A percentile compares a stretch with the other conserved stretches of the same genome.
Conservation (phyloP, 805 yeast species). For the Wickerhamiella azymoides region DNA sequence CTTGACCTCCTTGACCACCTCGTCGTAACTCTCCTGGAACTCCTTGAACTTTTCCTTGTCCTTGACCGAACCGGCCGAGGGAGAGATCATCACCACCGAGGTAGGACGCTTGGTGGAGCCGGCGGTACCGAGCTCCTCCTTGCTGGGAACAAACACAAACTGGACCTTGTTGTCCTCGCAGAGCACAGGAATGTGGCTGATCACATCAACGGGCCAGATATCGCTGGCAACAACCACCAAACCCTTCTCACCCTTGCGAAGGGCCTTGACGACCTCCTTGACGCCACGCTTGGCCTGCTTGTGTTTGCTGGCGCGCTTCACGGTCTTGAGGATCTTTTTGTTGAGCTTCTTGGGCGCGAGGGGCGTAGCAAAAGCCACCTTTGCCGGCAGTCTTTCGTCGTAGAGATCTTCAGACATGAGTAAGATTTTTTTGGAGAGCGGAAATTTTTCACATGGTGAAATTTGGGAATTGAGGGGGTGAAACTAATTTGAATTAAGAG, state of each 20-base stretch:
- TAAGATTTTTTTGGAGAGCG: neutral
- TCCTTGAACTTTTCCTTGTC: constrained; percentile 60
- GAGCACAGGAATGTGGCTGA: constrained; percentile 91
- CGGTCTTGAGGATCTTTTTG: constrained; percentile 88
- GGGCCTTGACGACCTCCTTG: constrained; percentile 94
- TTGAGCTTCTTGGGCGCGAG: constrained; percentile 91
- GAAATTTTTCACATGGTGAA: neutral
- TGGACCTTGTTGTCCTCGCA: constrained; percentile 93
- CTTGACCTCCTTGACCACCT: constrained; percentile 78
- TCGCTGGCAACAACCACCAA: constrained; percentile 95
- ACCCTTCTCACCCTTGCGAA: constrained; percentile 97
- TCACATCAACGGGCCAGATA: constrained; percentile 92
- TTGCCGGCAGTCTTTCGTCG: constrained; percentile 81
- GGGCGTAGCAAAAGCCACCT: constrained; percentile 85
- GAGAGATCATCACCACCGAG: constrained; percentile 91
- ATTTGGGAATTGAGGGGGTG: neutral
- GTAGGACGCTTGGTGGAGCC: constrained; percentile 99
- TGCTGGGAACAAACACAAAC: constrained; percentile 85
- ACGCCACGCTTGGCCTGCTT: constrained; percentile 98
- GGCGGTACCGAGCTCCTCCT: constrained; percentile 96
- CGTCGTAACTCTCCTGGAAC: constrained; percentile 85
- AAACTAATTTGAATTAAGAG: neutral
- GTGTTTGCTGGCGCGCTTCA: constrained; percentile 95
- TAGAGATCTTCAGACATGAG: constrained; percentile 54
- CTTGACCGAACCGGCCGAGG: constrained; percentile 81